A percentile compares a stretch with the other conserved stretches of the same genome.
phyloP scores from a whole-genome alignment of 2,329 filamentous ascomycete genomes.

The Aspergillus persii region DNA sequence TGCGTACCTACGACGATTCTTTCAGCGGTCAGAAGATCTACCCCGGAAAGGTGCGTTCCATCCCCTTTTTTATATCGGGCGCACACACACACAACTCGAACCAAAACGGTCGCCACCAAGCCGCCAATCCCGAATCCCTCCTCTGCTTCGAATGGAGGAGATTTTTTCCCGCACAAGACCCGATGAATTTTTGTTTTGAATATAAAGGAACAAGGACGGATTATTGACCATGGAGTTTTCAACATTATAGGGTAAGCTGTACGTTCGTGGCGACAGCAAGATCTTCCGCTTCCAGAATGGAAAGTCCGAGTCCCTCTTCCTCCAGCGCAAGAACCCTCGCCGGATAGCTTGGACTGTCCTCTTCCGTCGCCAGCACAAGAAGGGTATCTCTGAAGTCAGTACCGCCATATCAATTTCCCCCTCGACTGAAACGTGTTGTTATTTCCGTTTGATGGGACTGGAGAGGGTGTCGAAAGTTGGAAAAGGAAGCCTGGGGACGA shows the following conservation, averaged over 20 bases:
- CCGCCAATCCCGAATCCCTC: conserved; percentile 2
- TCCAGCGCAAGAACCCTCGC: conserved; percentile 99
- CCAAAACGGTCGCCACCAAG: not conserved
- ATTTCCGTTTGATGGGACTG: conserved; percentile 16
- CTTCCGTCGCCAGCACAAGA: conserved; percentile 98
- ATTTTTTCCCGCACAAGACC: not conserved
- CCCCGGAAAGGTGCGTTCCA: conserved; percentile 68
- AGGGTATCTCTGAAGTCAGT: conserved; percentile 99
- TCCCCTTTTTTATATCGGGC: conserved; percentile 13
- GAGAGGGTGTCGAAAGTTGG: conserved; percentile 9
- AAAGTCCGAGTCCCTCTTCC: conserved; percentile 99
- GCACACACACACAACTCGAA: not conserved
- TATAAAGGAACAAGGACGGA: conserved; percentile 4
- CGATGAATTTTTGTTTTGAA: not conserved
- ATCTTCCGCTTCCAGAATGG: conserved; percentile 99
- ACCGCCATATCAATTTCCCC: conserved; percentile 19
- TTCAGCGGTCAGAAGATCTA: conserved; percentile 78
- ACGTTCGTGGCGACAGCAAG: conserved; percentile 99
- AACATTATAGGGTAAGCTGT: conserved; percentile 86
- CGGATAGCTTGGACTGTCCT: conserved; percentile 98
- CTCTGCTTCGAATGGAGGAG: not conserved
- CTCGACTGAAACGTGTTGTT: conserved; percentile 13
- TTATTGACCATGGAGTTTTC: conserved; percentile 31
- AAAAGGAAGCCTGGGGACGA: conserved; percentile 2
- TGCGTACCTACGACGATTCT: conserved; percentile 76